phyloP scores from a whole-genome alignment of 2,329 filamentous ascomycete genomes.

The Diplodia scrobiculata region DNA sequence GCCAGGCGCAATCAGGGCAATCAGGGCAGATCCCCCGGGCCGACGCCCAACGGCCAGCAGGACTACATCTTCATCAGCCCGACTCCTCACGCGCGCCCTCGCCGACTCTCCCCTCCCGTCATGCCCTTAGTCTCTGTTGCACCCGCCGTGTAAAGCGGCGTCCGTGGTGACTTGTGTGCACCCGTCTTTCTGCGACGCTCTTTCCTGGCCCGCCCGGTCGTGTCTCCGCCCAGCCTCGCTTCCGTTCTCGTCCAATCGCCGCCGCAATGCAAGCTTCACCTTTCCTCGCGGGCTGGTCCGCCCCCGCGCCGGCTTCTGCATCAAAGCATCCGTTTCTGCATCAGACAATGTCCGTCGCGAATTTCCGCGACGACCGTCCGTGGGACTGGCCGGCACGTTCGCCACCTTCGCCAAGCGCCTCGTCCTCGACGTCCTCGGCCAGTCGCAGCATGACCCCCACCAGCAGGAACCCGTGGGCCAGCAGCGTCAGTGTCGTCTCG shows the following conservation, averaged over 20 bases:
- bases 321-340: slow-evolving; percentile 40
- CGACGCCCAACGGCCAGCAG: slow-evolving; percentile 28
- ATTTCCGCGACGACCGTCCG: slow-evolving; percentile 44
- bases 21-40: not conserved
- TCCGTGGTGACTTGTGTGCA: not conserved
- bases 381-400: slow-evolving; percentile 41
- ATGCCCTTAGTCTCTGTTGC: not conserved
- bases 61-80: slow-evolving; percentile 12
- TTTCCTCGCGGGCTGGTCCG: slow-evolving; percentile 17
- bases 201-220: not conserved
- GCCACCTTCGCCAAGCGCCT: slow-evolving; percentile 44
- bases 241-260: slow-evolving; percentile 1
- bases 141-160: slow-evolving; percentile 10
- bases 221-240: slow-evolving; percentile 14
- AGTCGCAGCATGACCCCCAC: slow-evolving; percentile 45
- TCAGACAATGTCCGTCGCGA: slow-evolving; percentile 46
- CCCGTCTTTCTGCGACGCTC: not conserved
- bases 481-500: slow-evolving; percentile 34
- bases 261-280: slow-evolving; percentile 24
- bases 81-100: slow-evolving; percentile 11
- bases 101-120: not conserved
- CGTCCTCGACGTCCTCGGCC: slow-evolving; percentile 43
- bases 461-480: slow-evolving; percentile 46
- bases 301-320: not conserved
- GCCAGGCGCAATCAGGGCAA: not conserved